Evolutionary conservation across 495 filamentous ascomycete genomes (phyloP).

Genomic region (Pseudoneurospora amorphoporcata): DNA sequence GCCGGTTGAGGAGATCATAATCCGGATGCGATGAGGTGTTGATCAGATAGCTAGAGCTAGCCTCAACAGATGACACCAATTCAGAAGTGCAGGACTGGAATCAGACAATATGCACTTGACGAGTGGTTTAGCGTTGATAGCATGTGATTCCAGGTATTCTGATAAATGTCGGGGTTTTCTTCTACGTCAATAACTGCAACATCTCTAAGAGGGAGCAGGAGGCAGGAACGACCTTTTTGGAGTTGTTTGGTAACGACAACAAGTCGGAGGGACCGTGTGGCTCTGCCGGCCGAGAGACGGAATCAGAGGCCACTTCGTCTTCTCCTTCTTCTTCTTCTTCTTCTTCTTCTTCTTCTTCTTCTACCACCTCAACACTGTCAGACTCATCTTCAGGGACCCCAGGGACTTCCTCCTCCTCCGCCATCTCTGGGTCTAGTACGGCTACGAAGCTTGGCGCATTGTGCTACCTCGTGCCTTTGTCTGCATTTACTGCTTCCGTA

Average conservation of each 20-base stretch:
- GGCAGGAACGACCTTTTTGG: no score
- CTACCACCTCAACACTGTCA: no score
- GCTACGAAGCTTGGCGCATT: background rate
- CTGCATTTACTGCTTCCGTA: background rate
- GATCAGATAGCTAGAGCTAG: background rate
- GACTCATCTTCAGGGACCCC: no score
- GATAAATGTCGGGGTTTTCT: background rate
- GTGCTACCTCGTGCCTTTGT: background rate
- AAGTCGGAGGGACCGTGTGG: no score
- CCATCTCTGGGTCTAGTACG: no score
- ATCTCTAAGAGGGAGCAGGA: no score
- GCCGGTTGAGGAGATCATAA: conserved; percentile 10
- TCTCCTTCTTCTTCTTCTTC: no score
- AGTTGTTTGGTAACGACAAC: no score
- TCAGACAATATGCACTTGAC: background rate
- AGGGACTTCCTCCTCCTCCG: no score
- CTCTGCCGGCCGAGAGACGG: no score
- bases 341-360: no score
- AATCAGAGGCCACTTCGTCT: no score
- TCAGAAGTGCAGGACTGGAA: background rate
- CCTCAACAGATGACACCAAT: background rate
- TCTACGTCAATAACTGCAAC: background rate
- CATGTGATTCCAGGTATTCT: background rate
- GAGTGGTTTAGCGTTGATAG: background rate
- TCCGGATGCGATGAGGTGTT: background rate